A percentile compares a stretch with the other conserved stretches of the same genome.
These are phyloP conservation scores for Xylariales sp. DNA, from an alignment of 2,329 filamentous ascomycete genomes.

Conservation along the genomic window DNA sequence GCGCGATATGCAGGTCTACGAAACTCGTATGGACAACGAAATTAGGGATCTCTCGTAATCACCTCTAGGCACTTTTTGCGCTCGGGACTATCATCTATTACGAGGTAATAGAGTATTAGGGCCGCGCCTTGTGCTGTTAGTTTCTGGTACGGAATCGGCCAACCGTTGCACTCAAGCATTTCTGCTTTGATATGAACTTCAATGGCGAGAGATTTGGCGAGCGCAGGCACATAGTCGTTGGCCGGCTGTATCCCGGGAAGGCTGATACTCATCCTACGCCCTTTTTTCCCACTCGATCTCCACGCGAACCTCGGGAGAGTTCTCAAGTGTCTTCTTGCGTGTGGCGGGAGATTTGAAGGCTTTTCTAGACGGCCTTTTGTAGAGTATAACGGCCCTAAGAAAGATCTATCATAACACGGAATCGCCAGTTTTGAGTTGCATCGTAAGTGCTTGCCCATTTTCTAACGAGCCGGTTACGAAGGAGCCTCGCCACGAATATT, in stretches of 20 bases:
- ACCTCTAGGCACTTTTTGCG: conserved; percentile 50
- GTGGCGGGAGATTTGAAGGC: conserved; percentile 51
- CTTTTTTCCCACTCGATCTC: conserved; percentile 48
- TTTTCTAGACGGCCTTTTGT: conserved; percentile 50
- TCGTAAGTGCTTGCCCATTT: conserved; percentile 34
- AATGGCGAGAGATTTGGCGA: conserved; percentile 52
- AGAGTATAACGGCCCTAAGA: conserved; percentile 50
- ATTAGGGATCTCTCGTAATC: conserved; percentile 46
- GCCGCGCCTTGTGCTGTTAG: too few species aligned
- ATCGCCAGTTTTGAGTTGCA: conserved; percentile 37
- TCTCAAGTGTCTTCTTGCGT: conserved; percentile 39
- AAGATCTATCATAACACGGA: too few species aligned
- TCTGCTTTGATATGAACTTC: conserved; percentile 32
- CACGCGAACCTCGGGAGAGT: conserved; percentile 43
- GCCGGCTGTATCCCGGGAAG: conserved; percentile 45
- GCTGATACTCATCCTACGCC: conserved; percentile 45
- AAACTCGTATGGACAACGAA: conserved; percentile 42
- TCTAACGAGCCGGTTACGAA: not conserved
- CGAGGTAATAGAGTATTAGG: conserved; percentile 5
- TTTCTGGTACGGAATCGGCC: too few species aligned
- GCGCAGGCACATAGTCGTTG: conserved; percentile 41
- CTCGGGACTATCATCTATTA: conserved; percentile 46
- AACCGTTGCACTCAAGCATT: too few species aligned
- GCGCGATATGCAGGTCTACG: conserved; percentile 45
- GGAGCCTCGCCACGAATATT: not conserved